Evolutionary conservation across 2,329 filamentous ascomycete genomes (phyloP), one percentile per base, ranked within the genome.

Genomic region (Calonectria montana): DNA sequence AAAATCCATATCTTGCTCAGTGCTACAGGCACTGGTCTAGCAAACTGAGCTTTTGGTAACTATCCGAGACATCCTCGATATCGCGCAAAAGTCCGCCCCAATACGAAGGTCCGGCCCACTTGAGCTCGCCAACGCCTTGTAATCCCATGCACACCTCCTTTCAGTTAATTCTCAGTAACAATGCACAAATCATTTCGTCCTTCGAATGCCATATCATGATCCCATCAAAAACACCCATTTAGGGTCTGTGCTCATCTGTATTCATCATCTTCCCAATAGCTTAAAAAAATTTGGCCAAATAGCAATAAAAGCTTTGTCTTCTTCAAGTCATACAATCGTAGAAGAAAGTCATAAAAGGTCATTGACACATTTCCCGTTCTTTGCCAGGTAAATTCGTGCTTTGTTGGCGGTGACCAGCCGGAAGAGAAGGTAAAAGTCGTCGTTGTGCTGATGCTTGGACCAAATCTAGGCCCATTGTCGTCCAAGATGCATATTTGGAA

Each of bases 291-390:
- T n/a, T n/a, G 68, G 73, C 61, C 71, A 77, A 74, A 62, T 80
- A 75, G 74, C 75, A 78, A 76, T 75, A 77, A 78, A 78, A 67
- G 73, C 73, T 77, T 75, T 76, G 74, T 82, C 80, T 81, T 82
- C 81, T 86, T 84, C 81, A 84, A 78, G 79, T 86, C 83, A 83
- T 84, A 83, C 81, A 84, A 78, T 83, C 81, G 74, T 83, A 79
- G 81, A 82, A 83, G 79, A 81, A 81, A 81, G 77, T 83, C 81
- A 81, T 83, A 81, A 82, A 80, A 78, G 77, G 78, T 83, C 50
- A 29, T 57, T 81, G 75, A 81, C 80, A 81, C 81, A 81, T 82
- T 80, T 78, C 75, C 78, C 80, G 75, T 74, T 59, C 21, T 59
- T 79, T 62, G 74, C 77, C 76, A 77, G 75, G 77, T 78, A 76